Evolutionary conservation across 306 rosid species (phyloP).

Genomic region (Quillaja saponaria): DNA sequence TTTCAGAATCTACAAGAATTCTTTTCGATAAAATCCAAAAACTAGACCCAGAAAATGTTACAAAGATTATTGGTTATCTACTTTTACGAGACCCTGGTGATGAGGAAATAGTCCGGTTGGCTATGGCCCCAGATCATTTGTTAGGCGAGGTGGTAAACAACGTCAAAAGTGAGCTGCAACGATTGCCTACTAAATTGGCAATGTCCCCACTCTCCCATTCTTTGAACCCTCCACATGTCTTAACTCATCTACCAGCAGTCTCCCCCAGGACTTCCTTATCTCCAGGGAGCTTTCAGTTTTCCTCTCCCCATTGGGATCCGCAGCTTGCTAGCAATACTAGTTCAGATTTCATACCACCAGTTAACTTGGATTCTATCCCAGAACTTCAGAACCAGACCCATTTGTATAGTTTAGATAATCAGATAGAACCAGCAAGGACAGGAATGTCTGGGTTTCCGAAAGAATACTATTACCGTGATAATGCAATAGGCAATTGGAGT

Average conservation of each 20-base stretch:
- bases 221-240: slow-evolving; percentile 36
- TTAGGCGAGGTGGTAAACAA: slow-evolving; percentile 43
- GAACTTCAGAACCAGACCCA: slow-evolving; percentile 48
- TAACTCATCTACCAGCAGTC: slow-evolving; percentile 29
- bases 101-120: slow-evolving; percentile 52
- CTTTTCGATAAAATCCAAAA: slow-evolving; percentile 49
- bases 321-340: slow-evolving; percentile 29
- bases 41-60: slow-evolving; percentile 58
- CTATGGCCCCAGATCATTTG: slow-evolving; percentile 52
- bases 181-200: slow-evolving; percentile 26
- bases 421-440: slow-evolving; percentile 36
- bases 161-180: slow-evolving; percentile 51
- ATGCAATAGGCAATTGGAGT: slow-evolving; percentile 27
- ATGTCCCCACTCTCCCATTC: slow-evolving; percentile 32
- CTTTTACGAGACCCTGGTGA: slow-evolving; percentile 58
- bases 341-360: slow-evolving; percentile 31
- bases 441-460: slow-evolving; percentile 33
- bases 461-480: slow-evolving; percentile 43
- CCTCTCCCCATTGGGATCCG: slow-evolving; percentile 46
- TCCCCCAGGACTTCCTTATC: slow-evolving; percentile 34
- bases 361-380: slow-evolving; percentile 40
- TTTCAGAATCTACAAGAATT: slow-evolving; percentile 52
- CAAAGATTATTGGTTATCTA: slow-evolving; percentile 60
- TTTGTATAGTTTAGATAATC: slow-evolving; percentile 47
- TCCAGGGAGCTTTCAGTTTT: slow-evolving; percentile 28